phyloP scores from a whole-genome alignment of 176 grass and related monocot species.

The Triticum urartu region DNA sequence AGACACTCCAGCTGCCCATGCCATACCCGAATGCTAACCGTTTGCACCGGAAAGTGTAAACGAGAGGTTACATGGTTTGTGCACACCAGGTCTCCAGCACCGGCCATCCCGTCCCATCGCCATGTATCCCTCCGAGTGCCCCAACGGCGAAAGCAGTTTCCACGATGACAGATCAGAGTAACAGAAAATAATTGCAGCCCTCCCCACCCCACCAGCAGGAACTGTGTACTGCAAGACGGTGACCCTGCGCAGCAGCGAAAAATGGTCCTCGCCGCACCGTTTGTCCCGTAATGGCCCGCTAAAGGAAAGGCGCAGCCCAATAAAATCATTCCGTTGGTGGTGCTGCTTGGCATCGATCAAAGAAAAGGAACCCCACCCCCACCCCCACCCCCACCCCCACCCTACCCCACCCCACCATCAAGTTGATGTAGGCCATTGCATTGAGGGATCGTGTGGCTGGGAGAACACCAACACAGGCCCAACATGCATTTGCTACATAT shows the following conservation, averaged over 20 bases:
- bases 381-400: too few relatives aligned
- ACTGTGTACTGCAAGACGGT: not conserved
- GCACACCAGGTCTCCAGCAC: too few relatives aligned
- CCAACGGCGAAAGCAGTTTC: not conserved
- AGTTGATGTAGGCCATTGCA: conserved; percentile 34
- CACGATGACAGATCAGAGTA: not conserved
- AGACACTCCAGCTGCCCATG: not conserved
- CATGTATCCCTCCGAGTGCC: too few relatives aligned
- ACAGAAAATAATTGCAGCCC: not conserved
- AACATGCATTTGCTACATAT: conserved; percentile 5
- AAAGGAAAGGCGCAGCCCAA: conserved; percentile 9
- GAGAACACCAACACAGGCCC: conserved; percentile 1
- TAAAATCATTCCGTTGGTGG: conserved; percentile 20
- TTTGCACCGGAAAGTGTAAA: not conserved
- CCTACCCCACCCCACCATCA: conserved; percentile 18
- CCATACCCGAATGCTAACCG: conserved; percentile 8
- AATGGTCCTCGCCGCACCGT: conserved; percentile 18
- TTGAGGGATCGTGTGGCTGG: conserved; percentile 23
- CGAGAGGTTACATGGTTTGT: not conserved
- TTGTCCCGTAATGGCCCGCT: conserved; percentile 27
- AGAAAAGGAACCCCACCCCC: not conserved
- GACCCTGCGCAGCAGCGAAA: not conserved
- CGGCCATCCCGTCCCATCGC: too few relatives aligned
- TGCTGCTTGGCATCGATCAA: not conserved
- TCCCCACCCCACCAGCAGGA: not conserved